Percentiles rank a stretch among this genome's conserved stretches.
These are phyloP conservation scores for Cercis canadensis DNA, from an alignment of 306 rosid genomes.

Conservation along the genomic window DNA sequence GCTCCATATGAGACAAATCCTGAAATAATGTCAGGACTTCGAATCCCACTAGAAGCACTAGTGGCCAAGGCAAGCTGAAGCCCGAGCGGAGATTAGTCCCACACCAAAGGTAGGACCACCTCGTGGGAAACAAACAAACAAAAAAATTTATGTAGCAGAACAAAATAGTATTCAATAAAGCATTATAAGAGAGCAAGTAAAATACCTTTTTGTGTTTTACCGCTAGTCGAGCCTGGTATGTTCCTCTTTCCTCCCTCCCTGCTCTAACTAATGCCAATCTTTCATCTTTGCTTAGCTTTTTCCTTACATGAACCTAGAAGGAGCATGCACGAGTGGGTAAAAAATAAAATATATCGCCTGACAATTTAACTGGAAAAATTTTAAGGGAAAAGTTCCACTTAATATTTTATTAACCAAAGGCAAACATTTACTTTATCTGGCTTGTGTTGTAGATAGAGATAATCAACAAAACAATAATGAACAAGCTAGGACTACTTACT, in stretches of 20 bases:
- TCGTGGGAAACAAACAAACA: too few relatives aligned
- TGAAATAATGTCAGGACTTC: too few relatives aligned
- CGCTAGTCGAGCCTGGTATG: constrained; percentile 75
- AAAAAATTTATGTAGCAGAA: too few relatives aligned
- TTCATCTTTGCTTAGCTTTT: constrained; percentile 76
- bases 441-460: constrained; percentile 13
- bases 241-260: constrained; percentile 89
- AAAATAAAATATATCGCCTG: not conserved
- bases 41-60: too few relatives aligned
- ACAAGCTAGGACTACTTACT: constrained; percentile 53
- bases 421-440: constrained; percentile 18
- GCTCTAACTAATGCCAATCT: constrained; percentile 72
- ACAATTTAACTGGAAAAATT: not conserved
- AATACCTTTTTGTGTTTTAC: constrained; percentile 88
- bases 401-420: not conserved
- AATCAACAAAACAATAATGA: constrained; percentile 25
- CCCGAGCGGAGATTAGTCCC: too few relatives aligned
- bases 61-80: too few relatives aligned
- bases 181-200: not conserved
- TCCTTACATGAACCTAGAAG: constrained; percentile 69
- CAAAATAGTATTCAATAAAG: not conserved
- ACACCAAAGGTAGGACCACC: too few relatives aligned
- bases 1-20: not conserved
- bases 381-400: not conserved
- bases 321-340: constrained; percentile 18